Percentiles rank a stretch among this genome's conserved stretches.
Conservation (phyloP, 805 yeast genomes). For the Kockiozyma suomiensis region DNA sequence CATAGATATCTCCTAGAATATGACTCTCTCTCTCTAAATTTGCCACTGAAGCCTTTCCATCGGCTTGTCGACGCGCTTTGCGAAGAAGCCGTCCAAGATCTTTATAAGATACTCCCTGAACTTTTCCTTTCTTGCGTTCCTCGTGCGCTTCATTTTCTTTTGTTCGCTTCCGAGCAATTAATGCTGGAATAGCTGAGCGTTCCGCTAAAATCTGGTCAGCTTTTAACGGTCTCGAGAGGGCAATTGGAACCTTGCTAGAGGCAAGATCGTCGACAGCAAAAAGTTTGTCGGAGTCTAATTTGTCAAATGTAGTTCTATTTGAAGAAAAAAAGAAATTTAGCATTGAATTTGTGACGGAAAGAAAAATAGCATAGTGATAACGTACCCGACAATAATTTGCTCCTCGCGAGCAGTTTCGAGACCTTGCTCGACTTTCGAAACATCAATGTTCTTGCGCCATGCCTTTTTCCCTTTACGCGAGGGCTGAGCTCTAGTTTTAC, state of each 20-base stretch:
- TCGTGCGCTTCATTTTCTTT: slow-evolving; percentile 36
- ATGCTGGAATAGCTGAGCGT: slow-evolving; percentile 75
- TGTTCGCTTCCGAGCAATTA: slow-evolving; percentile 46
- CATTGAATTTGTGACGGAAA: neutral
- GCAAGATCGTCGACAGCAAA: slow-evolving; percentile 27
- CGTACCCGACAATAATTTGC: slow-evolving; percentile 45
- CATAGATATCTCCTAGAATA: slow-evolving; percentile 54
- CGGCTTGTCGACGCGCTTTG: slow-evolving; percentile 60
- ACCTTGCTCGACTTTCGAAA: slow-evolving; percentile 73
- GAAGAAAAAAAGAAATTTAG: neutral
- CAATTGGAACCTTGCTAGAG: slow-evolving; percentile 9
- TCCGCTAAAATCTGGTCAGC: slow-evolving; percentile 72
- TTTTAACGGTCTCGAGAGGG: slow-evolving; percentile 45
- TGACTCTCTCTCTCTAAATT: slow-evolving; percentile 67
- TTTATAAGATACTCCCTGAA: slow-evolving; percentile 65
- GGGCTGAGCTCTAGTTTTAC: slow-evolving; percentile 49
- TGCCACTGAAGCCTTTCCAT: slow-evolving; percentile 56
- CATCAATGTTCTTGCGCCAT: slow-evolving; percentile 90
- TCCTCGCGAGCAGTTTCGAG: slow-evolving; percentile 71
- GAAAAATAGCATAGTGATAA: slow-evolving; percentile 34
- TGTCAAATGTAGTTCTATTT: slow-evolving; percentile 15
- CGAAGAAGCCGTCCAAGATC: slow-evolving; percentile 69
- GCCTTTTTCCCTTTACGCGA: slow-evolving; percentile 92
- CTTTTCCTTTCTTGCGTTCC: slow-evolving; percentile 45
- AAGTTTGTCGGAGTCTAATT: slow-evolving; percentile 17